Evolutionary conservation across 2,329 filamentous ascomycete species (phyloP), one percentile per base, ranked within the genome.

Genomic region (Remersonia thermophila): DNA sequence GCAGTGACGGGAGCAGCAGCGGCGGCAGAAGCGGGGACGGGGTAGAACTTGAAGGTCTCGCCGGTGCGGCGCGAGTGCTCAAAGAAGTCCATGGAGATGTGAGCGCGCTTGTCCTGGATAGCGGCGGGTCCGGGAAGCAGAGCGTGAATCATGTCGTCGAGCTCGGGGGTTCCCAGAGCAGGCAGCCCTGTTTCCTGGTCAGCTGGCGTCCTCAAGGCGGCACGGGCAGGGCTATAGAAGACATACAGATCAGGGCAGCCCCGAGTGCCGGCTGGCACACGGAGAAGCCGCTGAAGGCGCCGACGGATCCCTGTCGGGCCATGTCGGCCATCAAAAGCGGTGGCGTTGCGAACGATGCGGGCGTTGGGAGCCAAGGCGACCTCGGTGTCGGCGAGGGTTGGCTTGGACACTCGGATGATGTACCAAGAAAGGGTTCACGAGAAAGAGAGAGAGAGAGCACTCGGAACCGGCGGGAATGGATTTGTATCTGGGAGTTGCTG

Each of bases 11-110:
- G 59, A 37, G 51, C 51, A 29, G 57, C 47, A 27, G 59, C 35
- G 37, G 51, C 51, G 30, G 57, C 47, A 26, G 59, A 36, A 32
- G 55, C 52, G 20, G 62, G 51, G 44, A 74, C 66, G 34, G 66
- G 57, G 51, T 77, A 77, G 52, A 75, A 77, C 56, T 74, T 77
- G 60, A 70, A 73, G 17, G 62, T 61, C 49, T 76, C 65, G 15
- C 72, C 71, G 2, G 72, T 77, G 39, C 59, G 50, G 35, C 65
- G 61, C 29, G 62, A 55, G 54, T 67, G 61, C 47, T 71, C 61
- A 43, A 71, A 69, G 57, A 77, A 78, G 52, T 77, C 71, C 50
- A 77, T 61, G 30, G 72, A 66, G 38, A 77, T 59, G 32, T 61
- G 55, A 34, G 70, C 66, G 20, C 72, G 65, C 65, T 78, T 78